A percentile compares a stretch with the other conserved stretches of the same genome.
These are phyloP conservation scores for Odontarrhena argentea DNA, from an alignment of 345 rosid species.

Conservation along the genomic window DNA sequence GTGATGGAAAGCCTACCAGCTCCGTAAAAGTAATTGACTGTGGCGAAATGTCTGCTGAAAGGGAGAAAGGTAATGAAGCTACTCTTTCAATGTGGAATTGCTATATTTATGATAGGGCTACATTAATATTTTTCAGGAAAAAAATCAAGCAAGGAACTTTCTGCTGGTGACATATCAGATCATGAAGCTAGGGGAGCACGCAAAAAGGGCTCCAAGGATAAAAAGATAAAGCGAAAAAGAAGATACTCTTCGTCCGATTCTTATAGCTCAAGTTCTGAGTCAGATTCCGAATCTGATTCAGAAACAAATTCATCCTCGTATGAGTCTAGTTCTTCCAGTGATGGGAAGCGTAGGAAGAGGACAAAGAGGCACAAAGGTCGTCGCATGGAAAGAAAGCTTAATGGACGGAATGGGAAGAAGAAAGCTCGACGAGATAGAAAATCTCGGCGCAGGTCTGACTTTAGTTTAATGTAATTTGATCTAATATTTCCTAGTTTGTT, in stretches of 20 bases:
- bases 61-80: conserved; percentile 55
- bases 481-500: conserved; percentile 15
- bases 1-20: conserved; percentile 59
- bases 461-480: conserved; percentile 3
- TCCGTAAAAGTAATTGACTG: conserved; percentile 72
- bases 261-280: conserved; percentile 63
- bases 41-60: conserved; percentile 60
- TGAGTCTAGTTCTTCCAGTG: conserved; percentile 80
- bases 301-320: conserved; percentile 53
- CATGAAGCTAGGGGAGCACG: conserved; percentile 46
- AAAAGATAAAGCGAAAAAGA: conserved; percentile 61
- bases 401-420: conserved; percentile 51
- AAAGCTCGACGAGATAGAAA: conserved; percentile 45
- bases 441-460: conserved; percentile 46
- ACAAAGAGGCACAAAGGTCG: conserved; percentile 51
- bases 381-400: conserved; percentile 51
- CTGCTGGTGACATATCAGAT: conserved; percentile 61
- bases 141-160: conserved; percentile 52
- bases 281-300: conserved; percentile 61
- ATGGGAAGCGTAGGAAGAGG: conserved; percentile 66
- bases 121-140: conserved; percentile 53
- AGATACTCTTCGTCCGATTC: conserved; percentile 88
- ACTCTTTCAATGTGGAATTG: conserved; percentile 18
- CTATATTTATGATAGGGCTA: conserved; percentile 20
- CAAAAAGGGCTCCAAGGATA: conserved; percentile 58